phyloP scores from a whole-genome alignment of 1,284 basidiomycete species.

The Baeospora myosura region DNA sequence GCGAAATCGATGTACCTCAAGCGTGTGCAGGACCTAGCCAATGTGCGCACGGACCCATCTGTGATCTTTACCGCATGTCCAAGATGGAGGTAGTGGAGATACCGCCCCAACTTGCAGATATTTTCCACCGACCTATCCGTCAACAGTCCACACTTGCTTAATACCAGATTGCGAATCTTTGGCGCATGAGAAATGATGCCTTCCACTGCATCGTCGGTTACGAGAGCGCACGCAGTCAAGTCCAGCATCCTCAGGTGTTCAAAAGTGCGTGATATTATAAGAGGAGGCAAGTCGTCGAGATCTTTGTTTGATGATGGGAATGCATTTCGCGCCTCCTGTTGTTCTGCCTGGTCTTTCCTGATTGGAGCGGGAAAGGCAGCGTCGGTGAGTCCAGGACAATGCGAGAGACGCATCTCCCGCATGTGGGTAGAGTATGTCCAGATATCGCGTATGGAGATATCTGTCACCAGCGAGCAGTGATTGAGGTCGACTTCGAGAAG shows the following conservation, averaged over 20 bases:
- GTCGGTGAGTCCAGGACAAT: conserved; percentile 77
- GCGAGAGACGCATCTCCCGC: conserved; percentile 85
- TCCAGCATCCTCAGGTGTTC: conserved; percentile 87
- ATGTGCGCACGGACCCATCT: conserved; percentile 77
- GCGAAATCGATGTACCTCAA: conserved; percentile 96
- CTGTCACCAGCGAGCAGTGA: conserved; percentile 73
- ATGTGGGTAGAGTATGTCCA: conserved; percentile 79
- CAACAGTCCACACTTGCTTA: conserved; percentile 85
- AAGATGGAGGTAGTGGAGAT: conserved; percentile 92
- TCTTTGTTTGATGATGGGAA: conserved; percentile 34
- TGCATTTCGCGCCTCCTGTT: conserved; percentile 31
- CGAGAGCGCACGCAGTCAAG: conserved; percentile 74
- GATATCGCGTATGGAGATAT: conserved; percentile 74
- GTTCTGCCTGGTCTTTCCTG: conserved; percentile 29
- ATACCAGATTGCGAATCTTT: conserved; percentile 85
- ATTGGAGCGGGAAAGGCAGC: conserved; percentile 76
- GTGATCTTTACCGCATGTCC: conserved; percentile 89
- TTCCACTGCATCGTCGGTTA: conserved; percentile 88
- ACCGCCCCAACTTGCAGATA: conserved; percentile 83
- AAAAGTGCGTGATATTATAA: conserved; percentile 53
- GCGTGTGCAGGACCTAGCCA: conserved; percentile 88
- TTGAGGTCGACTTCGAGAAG: conserved; percentile 94
- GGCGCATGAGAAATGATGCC: conserved; percentile 86
- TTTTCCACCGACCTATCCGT: conserved; percentile 84
- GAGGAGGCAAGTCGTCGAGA: conserved; percentile 49